Evolutionary conservation across 331 rosid genomes (phyloP).

Genomic region (Malus hybrid): DNA sequence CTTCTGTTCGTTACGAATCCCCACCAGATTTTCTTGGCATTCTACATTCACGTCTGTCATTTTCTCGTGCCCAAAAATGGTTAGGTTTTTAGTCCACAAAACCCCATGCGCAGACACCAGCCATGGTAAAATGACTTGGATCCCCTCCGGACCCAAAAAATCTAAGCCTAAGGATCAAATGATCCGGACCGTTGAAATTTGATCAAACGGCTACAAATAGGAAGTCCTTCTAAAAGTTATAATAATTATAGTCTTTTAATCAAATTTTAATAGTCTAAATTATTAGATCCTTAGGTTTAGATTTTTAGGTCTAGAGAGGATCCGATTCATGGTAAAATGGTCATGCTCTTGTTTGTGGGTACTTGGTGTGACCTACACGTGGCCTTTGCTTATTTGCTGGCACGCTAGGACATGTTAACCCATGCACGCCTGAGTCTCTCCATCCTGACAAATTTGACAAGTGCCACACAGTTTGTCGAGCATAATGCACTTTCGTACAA

Average conservation of each 20-base stretch:
- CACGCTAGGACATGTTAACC: neutral
- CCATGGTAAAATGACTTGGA: neutral
- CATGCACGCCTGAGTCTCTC: neutral
- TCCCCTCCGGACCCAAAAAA: too few species aligned
- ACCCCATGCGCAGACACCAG: neutral
- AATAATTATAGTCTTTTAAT: too few species aligned
- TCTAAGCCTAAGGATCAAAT: too few species aligned
- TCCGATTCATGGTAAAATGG: neutral
- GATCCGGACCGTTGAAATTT: too few species aligned
- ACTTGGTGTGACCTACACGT: neutral
- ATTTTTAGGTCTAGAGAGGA: too few species aligned
- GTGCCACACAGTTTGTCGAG: neutral
- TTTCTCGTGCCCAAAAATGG: neutral
- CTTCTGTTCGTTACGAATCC: neutral
- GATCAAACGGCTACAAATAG: accelerated
- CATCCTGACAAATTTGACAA: neutral
- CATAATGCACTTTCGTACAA: neutral
- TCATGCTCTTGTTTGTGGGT: neutral
- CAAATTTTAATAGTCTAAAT: accelerated
- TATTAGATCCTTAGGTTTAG: too few species aligned
- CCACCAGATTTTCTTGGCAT: neutral
- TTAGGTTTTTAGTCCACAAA: neutral
- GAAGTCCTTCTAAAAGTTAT: accelerated
- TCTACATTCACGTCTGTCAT: neutral
- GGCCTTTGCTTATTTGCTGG: neutral